A percentile compares a stretch with the other conserved stretches of the same genome.
These are phyloP conservation scores for Gleditsia sinensis DNA, from an alignment of 306 rosid species.

Conservation along the genomic window DNA sequence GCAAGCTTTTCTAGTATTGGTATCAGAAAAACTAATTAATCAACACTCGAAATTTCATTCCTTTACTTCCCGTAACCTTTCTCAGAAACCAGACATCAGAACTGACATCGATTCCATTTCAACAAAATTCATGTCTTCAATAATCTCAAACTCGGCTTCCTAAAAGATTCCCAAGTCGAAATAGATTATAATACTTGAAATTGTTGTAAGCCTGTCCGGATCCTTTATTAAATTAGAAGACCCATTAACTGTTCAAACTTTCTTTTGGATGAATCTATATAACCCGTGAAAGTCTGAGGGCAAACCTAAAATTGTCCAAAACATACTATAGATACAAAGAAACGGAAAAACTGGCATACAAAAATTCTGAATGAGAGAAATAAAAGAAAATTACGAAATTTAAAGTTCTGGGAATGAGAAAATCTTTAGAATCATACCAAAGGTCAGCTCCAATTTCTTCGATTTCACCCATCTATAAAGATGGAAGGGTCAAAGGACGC, in stretches of 20 bases:
- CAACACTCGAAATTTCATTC: neutral
- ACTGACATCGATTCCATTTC: neutral
- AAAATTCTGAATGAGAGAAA: neutral
- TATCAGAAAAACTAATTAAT: constrained; percentile 6
- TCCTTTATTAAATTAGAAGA: constrained; percentile 5
- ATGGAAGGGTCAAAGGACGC: neutral
- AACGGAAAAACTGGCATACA: constrained; percentile 1
- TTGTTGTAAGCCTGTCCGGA: neutral
- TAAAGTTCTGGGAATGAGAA: neutral
- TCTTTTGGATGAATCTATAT: constrained; percentile 11
- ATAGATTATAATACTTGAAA: neutral
- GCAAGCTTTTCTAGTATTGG: constrained; percentile 4
- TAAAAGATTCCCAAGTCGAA: neutral
- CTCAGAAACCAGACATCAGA: constrained; percentile 11
- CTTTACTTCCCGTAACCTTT: neutral
- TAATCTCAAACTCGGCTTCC: neutral
- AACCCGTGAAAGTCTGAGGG: constrained; percentile 2
- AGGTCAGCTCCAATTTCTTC: constrained; percentile 54
- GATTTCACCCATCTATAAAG: constrained; percentile 43
- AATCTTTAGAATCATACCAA: constrained; percentile 48
- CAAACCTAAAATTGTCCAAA: neutral
- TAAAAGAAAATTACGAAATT: neutral
- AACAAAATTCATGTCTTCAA: neutral
- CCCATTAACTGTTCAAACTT: neutral
- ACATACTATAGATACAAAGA: constrained; percentile 2